Percentiles rank a stretch among this genome's conserved stretches.
These are phyloP conservation scores for Ehretia macrophylla DNA, from an alignment of 257 asterid genomes.

Conservation along the genomic window DNA sequence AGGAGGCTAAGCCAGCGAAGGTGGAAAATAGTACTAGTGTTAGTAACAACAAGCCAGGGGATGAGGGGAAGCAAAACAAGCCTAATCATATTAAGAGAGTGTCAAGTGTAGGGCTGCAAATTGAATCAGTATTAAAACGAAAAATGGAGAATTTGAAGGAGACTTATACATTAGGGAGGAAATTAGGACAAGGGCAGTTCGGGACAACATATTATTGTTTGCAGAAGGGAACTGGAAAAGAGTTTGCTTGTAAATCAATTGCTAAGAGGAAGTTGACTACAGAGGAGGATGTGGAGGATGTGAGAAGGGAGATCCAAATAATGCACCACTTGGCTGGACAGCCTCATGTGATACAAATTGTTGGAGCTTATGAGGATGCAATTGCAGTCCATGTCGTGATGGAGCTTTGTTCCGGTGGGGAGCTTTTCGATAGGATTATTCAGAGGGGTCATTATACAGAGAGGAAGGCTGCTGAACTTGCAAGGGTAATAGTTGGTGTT, in stretches of 20 bases:
- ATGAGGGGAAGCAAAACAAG: slow-evolving; percentile 19
- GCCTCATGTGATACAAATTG: slow-evolving; percentile 56
- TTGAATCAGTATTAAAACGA: slow-evolving; percentile 62
- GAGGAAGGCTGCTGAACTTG: slow-evolving; percentile 82
- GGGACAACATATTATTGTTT: slow-evolving; percentile 68
- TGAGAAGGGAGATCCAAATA: slow-evolving; percentile 80
- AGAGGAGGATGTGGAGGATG: slow-evolving; percentile 79
- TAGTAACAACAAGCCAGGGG: neutral
- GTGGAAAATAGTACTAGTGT: slow-evolving; percentile 1
- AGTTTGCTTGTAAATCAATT: slow-evolving; percentile 75
- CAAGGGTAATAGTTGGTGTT: slow-evolving; percentile 71
- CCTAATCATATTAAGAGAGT: slow-evolving; percentile 38
- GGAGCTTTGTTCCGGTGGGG: slow-evolving; percentile 86
- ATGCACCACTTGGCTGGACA: slow-evolving; percentile 83
- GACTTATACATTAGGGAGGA: slow-evolving; percentile 49
- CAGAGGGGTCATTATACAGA: slow-evolving; percentile 80
- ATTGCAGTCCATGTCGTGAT: slow-evolving; percentile 77
- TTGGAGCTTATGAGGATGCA: slow-evolving; percentile 77
- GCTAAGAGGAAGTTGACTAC: slow-evolving; percentile 67
- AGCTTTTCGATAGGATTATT: slow-evolving; percentile 78
- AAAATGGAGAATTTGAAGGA: slow-evolving; percentile 70
- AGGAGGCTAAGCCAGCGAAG: slow-evolving; percentile 10
- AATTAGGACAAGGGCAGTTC: slow-evolving; percentile 79
- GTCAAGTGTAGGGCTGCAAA: slow-evolving; percentile 61
- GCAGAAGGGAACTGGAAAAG: slow-evolving; percentile 49